These are phyloP conservation scores for Spinellus fusiger DNA, from an alignment of 192 early-diverging fungal genomes.

Conservation along the genomic window DNA sequence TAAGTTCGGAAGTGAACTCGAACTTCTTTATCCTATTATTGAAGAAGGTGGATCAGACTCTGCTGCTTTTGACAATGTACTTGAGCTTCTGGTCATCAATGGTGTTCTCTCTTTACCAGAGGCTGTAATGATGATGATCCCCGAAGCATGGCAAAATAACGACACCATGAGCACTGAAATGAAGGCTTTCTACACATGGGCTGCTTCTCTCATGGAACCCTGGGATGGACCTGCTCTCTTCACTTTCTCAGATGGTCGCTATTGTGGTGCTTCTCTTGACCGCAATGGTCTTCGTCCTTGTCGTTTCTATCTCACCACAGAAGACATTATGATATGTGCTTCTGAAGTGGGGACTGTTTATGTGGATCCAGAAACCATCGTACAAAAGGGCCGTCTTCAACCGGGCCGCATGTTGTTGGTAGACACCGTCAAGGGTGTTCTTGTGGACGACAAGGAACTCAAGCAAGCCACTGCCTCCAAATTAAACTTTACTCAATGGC, in stretches of 20 bases:
- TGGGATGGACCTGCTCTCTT: slow-evolving; percentile 98
- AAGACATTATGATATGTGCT: slow-evolving; percentile 96
- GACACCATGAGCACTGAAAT: slow-evolving; percentile 77
- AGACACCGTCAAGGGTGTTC: slow-evolving; percentile 81
- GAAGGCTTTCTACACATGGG: slow-evolving; percentile 96
- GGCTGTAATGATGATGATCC: slow-evolving; percentile 98
- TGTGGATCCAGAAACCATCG: slow-evolving; percentile 72
- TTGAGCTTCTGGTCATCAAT: slow-evolving; percentile 90
- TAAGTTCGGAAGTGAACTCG: slow-evolving; percentile 70
- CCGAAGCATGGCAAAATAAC: slow-evolving; percentile 97
- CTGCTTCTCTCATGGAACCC: slow-evolving; percentile 94
- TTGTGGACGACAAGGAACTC: slow-evolving; percentile 88
- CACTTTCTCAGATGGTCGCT: slow-evolving; percentile 96
- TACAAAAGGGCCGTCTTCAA: slow-evolving; percentile 89
- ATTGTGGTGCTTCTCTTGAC: slow-evolving; percentile 96
- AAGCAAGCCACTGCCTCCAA: slow-evolving; percentile 69
- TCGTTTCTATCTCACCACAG: slow-evolving; percentile 89
- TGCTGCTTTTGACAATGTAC: slow-evolving; percentile 93
- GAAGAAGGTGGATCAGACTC: slow-evolving; percentile 96
- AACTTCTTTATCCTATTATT: slow-evolving; percentile 86
- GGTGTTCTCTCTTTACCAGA: slow-evolving; percentile 88
- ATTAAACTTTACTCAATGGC: slow-evolving; percentile 79
- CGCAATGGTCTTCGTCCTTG: slow-evolving; percentile 98
- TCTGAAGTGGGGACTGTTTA: slow-evolving; percentile 92
- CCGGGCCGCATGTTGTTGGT: slow-evolving; percentile 97